A percentile compares a stretch with the other conserved stretches of the same genome.
Conservation (phyloP, 2,329 filamentous ascomycete species). For the Juglanconis oblonga region DNA sequence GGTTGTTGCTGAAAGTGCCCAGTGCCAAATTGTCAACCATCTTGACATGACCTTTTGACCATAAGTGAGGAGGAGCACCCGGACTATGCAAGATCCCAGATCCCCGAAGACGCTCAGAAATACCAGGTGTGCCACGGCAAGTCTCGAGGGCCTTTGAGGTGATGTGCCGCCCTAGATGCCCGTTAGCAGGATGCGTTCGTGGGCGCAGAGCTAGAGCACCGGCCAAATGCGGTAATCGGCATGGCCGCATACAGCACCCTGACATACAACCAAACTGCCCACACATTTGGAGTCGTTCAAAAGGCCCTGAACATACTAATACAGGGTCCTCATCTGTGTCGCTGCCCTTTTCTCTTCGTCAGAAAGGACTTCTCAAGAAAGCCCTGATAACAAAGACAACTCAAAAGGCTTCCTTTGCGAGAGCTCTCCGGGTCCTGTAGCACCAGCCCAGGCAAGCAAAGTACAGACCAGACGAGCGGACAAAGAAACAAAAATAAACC, state of each 20-base stretch:
- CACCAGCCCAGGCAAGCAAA: conserved; percentile 14
- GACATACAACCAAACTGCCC: conserved; percentile 10
- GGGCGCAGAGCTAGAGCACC: conserved; percentile 7
- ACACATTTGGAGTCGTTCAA: conserved; percentile 8
- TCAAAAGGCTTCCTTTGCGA: conserved; percentile 10
- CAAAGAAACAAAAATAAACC: conserved; percentile 21
- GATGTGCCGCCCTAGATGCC: neutral
- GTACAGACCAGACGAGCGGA: conserved; percentile 10
- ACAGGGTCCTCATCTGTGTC: conserved; percentile 11
- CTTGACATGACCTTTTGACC: conserved; percentile 12
- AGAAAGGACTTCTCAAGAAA: conserved; percentile 1
- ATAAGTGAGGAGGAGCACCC: neutral
- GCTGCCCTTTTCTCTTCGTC: conserved; percentile 10
- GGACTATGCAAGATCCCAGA: neutral
- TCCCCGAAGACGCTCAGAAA: conserved; percentile 9
- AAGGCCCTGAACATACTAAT: conserved; percentile 19
- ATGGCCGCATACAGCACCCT: conserved; percentile 17
- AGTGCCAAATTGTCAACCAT: conserved; percentile 8
- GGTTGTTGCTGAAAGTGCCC: neutral
- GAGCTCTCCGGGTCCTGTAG: conserved; percentile 11
- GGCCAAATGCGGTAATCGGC: conserved; percentile 20
- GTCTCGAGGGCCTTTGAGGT: conserved; percentile 6
- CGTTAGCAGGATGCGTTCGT: conserved; percentile 16
- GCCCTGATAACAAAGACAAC: conserved; percentile 17
- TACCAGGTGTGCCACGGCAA: conserved; percentile 13